Evolutionary conservation across 2,329 filamentous ascomycete genomes (phyloP).

Genomic region (Sclerotinia sclerotiorum): DNA sequence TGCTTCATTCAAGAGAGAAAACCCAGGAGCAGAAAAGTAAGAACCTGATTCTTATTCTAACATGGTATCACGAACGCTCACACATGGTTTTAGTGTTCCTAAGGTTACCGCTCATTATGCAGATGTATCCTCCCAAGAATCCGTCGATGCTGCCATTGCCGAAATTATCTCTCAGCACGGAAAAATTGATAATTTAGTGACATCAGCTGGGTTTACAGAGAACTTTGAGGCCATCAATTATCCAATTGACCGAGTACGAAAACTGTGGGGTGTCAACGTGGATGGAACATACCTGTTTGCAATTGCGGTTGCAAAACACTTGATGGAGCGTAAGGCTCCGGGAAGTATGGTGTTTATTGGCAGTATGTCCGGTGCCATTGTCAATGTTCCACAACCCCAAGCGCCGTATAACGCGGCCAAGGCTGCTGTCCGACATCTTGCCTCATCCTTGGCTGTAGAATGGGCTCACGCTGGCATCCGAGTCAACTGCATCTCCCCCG

Average conservation of each 20-base stretch:
- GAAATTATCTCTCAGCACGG: slow-evolving; percentile 70
- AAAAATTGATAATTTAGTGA: slow-evolving; percentile 88
- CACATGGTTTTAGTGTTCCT: slow-evolving; percentile 56
- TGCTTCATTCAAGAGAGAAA: slow-evolving; percentile 73
- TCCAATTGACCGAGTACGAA: slow-evolving; percentile 85
- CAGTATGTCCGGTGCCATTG: slow-evolving; percentile 90
- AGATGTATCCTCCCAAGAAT: slow-evolving; percentile 78
- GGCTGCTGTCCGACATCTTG: slow-evolving; percentile 86
- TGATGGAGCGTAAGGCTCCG: slow-evolving; percentile 75
- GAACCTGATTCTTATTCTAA: slow-evolving; percentile 28
- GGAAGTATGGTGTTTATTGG: slow-evolving; percentile 94
- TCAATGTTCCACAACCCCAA: slow-evolving; percentile 94
- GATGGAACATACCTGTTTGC: slow-evolving; percentile 91
- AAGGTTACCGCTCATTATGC: slow-evolving; percentile 87
- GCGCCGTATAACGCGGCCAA: slow-evolving; percentile 92
- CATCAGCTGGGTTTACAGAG: slow-evolving; percentile 94
- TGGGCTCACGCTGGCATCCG: slow-evolving; percentile 87
- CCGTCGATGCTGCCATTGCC: slow-evolving; percentile 70
- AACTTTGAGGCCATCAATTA: slow-evolving; percentile 92
- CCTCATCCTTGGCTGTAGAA: slow-evolving; percentile 84
- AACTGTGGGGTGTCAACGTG: slow-evolving; percentile 93
- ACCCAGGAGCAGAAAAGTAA: slow-evolving; percentile 70
- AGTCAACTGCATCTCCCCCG: slow-evolving; percentile 92
- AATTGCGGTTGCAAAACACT: slow-evolving; percentile 77
- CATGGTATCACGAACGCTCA: slow-evolving; percentile 13